These are phyloP conservation scores for Huntiella abstrusa DNA, from an alignment of 2,329 filamentous ascomycete genomes.

Conservation along the genomic window DNA sequence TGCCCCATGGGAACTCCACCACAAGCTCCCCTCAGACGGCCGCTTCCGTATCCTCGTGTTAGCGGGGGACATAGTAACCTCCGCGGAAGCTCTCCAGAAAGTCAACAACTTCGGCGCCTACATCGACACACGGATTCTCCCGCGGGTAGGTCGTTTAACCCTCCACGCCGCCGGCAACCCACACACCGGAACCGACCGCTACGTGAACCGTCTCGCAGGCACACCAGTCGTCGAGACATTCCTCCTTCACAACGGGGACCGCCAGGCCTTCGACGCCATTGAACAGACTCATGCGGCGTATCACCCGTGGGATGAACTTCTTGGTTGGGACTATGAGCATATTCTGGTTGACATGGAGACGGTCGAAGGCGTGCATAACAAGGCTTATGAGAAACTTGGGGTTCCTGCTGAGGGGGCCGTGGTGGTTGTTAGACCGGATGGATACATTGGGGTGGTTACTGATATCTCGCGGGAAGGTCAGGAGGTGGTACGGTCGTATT, in stretches of 20 bases:
- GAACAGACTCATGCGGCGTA: constrained; percentile 33
- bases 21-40: constrained; percentile 35
- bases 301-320: constrained; percentile 24
- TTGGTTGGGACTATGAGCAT: constrained; percentile 37
- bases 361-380: constrained; percentile 25
- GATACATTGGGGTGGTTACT: constrained; percentile 35
- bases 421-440: constrained; percentile 45
- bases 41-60: constrained; percentile 43
- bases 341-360: constrained; percentile 41
- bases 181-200: constrained; percentile 6
- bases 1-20: constrained; percentile 39
- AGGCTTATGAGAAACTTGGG: constrained; percentile 37
- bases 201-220: not conserved
- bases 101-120: constrained; percentile 28
- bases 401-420: constrained; percentile 38
- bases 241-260: constrained; percentile 36
- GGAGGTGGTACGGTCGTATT: constrained; percentile 19
- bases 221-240: constrained; percentile 36
- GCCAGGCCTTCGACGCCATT: constrained; percentile 29
- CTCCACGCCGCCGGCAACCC: constrained; percentile 13
- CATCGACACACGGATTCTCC: constrained; percentile 25
- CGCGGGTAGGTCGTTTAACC: constrained; percentile 17
- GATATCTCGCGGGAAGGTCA: constrained; percentile 25
- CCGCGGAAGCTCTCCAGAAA: constrained; percentile 22
- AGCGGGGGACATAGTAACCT: constrained; percentile 33